These are phyloP conservation scores for Podaxis sp. DNA, from an alignment of 768 basidiomycete genomes.

Conservation along the genomic window DNA sequence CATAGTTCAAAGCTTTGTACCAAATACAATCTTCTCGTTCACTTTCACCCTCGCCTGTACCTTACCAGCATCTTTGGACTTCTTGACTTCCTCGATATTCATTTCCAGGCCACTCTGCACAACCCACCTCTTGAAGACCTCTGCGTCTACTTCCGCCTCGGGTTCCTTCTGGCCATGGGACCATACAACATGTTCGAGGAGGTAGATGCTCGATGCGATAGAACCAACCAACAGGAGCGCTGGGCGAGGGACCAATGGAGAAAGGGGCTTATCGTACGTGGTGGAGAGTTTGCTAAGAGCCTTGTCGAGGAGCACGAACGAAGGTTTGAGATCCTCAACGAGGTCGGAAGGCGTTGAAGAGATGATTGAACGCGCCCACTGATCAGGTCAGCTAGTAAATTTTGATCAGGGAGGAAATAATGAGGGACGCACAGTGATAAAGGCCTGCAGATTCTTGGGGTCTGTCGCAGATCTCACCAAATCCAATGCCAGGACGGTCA, in stretches of 20 bases:
- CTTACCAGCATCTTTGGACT: constrained; percentile 21
- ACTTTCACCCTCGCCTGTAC: constrained; percentile 23
- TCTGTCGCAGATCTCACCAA: constrained; percentile 55
- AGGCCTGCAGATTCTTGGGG: constrained; percentile 42
- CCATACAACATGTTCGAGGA: constrained; percentile 75
- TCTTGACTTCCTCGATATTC: constrained; percentile 37
- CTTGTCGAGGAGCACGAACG: constrained; percentile 33
- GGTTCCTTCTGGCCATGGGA: constrained; percentile 31
- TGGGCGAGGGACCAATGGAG: constrained; percentile 53
- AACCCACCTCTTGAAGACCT: constrained; percentile 53
- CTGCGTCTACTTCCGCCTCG: constrained; percentile 42
- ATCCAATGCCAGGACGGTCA: constrained; percentile 68
- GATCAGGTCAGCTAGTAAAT: not conserved
- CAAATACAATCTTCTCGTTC: constrained; percentile 38
- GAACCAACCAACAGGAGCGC: constrained; percentile 60
- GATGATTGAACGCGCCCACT: constrained; percentile 56
- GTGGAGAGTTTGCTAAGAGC: constrained; percentile 40
- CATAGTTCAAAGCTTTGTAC: constrained; percentile 15
- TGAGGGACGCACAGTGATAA: constrained; percentile 43
- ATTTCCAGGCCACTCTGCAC: constrained; percentile 43
- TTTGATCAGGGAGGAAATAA: not conserved
- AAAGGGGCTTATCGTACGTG: constrained; percentile 40
- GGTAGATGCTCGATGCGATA: constrained; percentile 50
- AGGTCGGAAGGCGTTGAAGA: constrained; percentile 40
- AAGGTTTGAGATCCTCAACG: constrained; percentile 23